Percentiles rank a stretch among this genome's conserved stretches.
Evolutionary conservation across 352 stramenopile genomes (phyloP).

Genomic region (Phytophthora ohioensis): DNA sequence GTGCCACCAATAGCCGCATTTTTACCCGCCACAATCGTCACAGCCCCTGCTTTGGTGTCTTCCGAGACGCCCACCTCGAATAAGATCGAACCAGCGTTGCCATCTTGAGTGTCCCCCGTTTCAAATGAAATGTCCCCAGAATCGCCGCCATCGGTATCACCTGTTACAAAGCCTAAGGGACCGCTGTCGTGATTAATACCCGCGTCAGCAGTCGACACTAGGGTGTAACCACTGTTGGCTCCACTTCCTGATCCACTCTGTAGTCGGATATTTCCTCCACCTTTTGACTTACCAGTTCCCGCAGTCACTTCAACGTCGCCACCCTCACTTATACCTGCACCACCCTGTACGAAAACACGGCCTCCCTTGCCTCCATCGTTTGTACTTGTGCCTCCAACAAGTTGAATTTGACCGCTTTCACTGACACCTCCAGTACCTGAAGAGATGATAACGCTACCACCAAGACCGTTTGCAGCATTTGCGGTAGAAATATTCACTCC

Average conservation of each 20-base stretch:
- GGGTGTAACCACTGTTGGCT: conserved; percentile 41
- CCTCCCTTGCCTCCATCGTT: conserved; percentile 45
- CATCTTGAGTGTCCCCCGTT: conserved; percentile 27
- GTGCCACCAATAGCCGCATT: conserved; percentile 18
- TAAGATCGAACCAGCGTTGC: conserved; percentile 37
- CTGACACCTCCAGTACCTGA: conserved; percentile 29
- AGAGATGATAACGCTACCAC: conserved; percentile 36
- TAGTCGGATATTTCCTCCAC: conserved; percentile 39
- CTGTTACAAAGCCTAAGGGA: conserved; percentile 40
- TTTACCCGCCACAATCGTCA: conserved; percentile 30
- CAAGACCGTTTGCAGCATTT: conserved; percentile 20
- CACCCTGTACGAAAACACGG: conserved; percentile 37
- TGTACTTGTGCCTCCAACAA: conserved; percentile 37
- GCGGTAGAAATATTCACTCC: conserved; percentile 38
- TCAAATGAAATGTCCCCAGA: conserved; percentile 45
- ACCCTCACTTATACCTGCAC: conserved; percentile 34
- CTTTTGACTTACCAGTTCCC: conserved; percentile 27
- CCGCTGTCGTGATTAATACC: conserved; percentile 36
- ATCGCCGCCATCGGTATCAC: conserved; percentile 37
- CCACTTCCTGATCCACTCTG: conserved; percentile 39
- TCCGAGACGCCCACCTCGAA: conserved; percentile 40
- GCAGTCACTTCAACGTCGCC: conserved; percentile 43
- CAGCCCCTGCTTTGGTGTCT: conserved; percentile 19
- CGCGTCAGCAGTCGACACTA: conserved; percentile 40
- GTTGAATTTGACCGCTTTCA: conserved; percentile 37